A percentile compares a stretch with the other conserved stretches of the same genome.
Evolutionary conservation across 2,329 filamentous ascomycete species (phyloP).

Genomic region (Drechslerella coelobrocha): DNA sequence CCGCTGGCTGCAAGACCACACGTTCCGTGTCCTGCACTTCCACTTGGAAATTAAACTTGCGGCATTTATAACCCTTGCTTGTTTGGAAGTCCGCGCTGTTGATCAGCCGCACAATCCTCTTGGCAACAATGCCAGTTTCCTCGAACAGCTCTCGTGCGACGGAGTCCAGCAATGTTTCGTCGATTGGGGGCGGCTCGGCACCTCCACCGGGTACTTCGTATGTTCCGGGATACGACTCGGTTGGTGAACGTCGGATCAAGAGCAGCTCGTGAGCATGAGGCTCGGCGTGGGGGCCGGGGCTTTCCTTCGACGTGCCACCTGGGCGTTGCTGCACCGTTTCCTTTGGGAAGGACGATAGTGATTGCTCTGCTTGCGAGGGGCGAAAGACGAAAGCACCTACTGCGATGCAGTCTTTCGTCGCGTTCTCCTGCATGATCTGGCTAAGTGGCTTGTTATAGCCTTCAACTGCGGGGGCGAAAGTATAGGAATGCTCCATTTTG

Average conservation of each 20-base stretch:
- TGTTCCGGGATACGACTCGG: conserved; percentile 58
- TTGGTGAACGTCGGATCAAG: conserved; percentile 60
- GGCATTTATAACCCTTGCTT: conserved; percentile 38
- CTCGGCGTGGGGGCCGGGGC: conserved; percentile 14
- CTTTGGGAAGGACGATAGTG: conserved; percentile 6
- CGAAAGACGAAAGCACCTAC: conserved; percentile 4
- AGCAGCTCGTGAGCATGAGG: conserved; percentile 55
- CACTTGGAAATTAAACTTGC: conserved; percentile 54
- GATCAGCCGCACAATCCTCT: conserved; percentile 59
- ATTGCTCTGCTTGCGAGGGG: background rate
- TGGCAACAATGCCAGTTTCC: conserved; percentile 63
- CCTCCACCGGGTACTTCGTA: conserved; percentile 66
- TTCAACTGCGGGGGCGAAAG: background rate
- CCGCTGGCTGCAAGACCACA: conserved; percentile 46
- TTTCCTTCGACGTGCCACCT: background rate
- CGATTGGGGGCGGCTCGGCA: conserved; percentile 58
- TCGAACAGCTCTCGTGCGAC: conserved; percentile 64
- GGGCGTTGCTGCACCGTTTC: background rate
- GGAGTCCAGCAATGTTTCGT: conserved; percentile 62
- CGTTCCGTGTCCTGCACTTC: conserved; percentile 50
- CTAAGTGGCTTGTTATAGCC: background rate
- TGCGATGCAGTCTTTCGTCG: background rate
- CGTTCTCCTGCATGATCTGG: background rate
- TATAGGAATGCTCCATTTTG: background rate
- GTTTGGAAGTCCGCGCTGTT: conserved; percentile 52